phyloP scores from a whole-genome alignment of 495 filamentous ascomycete genomes.

The Paragyromitra xinjiangensis region DNA sequence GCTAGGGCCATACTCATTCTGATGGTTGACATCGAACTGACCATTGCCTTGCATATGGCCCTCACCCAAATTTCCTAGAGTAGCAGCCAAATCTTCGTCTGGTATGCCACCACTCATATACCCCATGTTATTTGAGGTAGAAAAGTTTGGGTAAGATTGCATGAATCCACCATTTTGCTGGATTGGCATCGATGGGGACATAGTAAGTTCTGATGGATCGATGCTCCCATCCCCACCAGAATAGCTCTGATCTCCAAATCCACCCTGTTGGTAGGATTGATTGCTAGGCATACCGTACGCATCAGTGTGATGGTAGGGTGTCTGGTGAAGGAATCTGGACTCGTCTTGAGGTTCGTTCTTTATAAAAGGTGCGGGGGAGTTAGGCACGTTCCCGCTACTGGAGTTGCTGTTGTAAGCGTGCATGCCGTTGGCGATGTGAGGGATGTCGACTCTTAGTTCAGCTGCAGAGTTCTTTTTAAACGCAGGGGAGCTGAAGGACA shows the following conservation, averaged over 20 bases:
- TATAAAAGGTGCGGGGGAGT: conserved; percentile 71
- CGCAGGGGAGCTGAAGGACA: conserved; percentile 52
- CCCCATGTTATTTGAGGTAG: conserved; percentile 50
- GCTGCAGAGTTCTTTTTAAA: conserved; percentile 55
- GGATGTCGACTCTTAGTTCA: conserved; percentile 57
- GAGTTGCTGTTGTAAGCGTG: conserved; percentile 56
- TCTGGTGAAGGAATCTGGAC: conserved; percentile 60
- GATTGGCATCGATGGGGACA: conserved; percentile 63
- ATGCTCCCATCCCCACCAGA: conserved; percentile 67
- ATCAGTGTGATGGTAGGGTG: conserved; percentile 48
- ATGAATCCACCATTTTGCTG: conserved; percentile 57
- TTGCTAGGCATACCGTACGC: conserved; percentile 67
- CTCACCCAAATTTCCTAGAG: conserved; percentile 38
- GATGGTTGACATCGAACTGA: conserved; percentile 50
- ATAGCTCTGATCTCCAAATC: conserved; percentile 64
- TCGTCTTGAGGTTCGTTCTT: conserved; percentile 80
- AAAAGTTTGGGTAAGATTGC: conserved; percentile 50
- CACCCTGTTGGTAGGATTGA: conserved; percentile 75
- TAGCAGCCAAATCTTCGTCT: conserved; percentile 56
- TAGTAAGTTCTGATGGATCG: conserved; percentile 85
- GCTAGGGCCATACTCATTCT: conserved; percentile 42
- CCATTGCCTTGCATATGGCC: conserved; percentile 44
- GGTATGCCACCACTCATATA: conserved; percentile 47
- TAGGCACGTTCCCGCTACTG: conserved; percentile 55
- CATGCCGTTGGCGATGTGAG: conserved; percentile 55